Percentiles rank a stretch among this genome's conserved stretches.
These are phyloP conservation scores for Botryotinia calthae DNA, from an alignment of 2,329 filamentous ascomycete species.

Conservation along the genomic window DNA sequence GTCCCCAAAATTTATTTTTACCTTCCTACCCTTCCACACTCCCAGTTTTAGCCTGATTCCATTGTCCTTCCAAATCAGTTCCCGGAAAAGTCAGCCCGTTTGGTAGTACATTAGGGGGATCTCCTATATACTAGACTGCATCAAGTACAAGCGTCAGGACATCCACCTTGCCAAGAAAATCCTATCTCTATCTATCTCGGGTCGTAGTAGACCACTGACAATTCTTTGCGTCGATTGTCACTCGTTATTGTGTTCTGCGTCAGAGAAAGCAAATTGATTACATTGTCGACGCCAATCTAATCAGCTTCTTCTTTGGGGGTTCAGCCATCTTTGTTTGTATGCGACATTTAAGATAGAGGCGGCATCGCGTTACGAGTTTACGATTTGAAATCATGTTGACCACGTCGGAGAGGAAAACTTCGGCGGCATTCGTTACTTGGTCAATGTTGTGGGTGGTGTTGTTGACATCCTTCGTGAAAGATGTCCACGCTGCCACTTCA, in stretches of 20 bases:
- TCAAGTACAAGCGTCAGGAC: conserved; percentile 4
- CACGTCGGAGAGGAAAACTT: conserved; percentile 16
- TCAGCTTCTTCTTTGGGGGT: conserved; percentile 5
- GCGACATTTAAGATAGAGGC: conserved; percentile 2
- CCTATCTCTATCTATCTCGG: neutral
- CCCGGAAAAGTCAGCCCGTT: neutral
- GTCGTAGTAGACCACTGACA: neutral
- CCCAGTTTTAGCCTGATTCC: neutral
- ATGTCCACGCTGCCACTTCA: conserved; percentile 23
- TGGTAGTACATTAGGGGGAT: neutral
- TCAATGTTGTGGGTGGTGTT: conserved; percentile 16
- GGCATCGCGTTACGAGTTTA: neutral
- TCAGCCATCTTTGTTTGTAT: conserved; percentile 11
- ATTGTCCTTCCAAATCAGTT: neutral
- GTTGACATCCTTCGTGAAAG: neutral
- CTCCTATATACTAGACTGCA: conserved; percentile 2
- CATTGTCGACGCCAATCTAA: conserved; percentile 8
- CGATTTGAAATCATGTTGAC: conserved; percentile 14
- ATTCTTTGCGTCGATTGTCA: neutral
- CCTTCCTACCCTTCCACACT: neutral
- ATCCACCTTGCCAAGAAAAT: conserved; percentile 6
- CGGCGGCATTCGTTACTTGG: conserved; percentile 24
- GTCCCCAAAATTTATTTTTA: neutral
- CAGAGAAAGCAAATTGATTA: conserved; percentile 8
- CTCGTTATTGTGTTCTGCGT: conserved; percentile 9